Evolutionary conservation across 2,329 filamentous ascomycete genomes (phyloP).

Genomic region (Cytospora piceicola): DNA sequence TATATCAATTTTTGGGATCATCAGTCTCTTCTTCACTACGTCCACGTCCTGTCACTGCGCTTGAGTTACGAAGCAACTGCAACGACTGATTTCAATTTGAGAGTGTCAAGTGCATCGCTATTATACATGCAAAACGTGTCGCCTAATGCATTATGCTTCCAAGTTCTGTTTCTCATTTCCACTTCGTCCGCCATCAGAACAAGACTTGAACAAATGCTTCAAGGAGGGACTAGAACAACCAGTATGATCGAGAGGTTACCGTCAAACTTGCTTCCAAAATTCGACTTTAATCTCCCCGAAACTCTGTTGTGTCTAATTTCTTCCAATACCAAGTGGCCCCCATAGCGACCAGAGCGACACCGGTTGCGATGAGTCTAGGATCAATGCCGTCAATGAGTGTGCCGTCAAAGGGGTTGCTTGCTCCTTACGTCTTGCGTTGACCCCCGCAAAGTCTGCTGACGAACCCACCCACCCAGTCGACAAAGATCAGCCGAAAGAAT

Average conservation of each 20-base stretch:
- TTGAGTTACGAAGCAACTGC: neutral
- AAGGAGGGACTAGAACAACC: neutral
- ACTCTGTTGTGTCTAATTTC: slow-evolving; percentile 9
- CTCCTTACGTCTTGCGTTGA: slow-evolving; percentile 31
- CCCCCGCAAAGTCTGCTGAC: slow-evolving; percentile 28
- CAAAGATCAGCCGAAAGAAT: slow-evolving; percentile 31
- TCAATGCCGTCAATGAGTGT: slow-evolving; percentile 29
- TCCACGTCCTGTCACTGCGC: neutral
- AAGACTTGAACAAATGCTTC: neutral
- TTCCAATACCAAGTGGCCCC: slow-evolving; percentile 24
- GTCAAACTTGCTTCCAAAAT: neutral
- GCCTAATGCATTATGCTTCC: neutral
- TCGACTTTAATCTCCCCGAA: slow-evolving; percentile 9
- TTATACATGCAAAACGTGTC: neutral
- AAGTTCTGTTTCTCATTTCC: slow-evolving; percentile 3
- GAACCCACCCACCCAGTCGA: slow-evolving; percentile 31
- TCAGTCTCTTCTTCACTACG: neutral
- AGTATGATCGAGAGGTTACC: neutral
- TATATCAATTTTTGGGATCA: too few species aligned
- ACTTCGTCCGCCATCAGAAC: neutral
- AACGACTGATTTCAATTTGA: neutral
- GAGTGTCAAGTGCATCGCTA: neutral
- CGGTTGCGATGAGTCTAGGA: slow-evolving; percentile 30
- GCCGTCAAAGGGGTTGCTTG: slow-evolving; percentile 19
- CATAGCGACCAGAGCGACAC: slow-evolving; percentile 26